A percentile compares a stretch with the other conserved stretches of the same genome.
These are phyloP conservation scores for Solanum ossicruentum DNA, from an alignment of 257 asterid species.

Conservation along the genomic window DNA sequence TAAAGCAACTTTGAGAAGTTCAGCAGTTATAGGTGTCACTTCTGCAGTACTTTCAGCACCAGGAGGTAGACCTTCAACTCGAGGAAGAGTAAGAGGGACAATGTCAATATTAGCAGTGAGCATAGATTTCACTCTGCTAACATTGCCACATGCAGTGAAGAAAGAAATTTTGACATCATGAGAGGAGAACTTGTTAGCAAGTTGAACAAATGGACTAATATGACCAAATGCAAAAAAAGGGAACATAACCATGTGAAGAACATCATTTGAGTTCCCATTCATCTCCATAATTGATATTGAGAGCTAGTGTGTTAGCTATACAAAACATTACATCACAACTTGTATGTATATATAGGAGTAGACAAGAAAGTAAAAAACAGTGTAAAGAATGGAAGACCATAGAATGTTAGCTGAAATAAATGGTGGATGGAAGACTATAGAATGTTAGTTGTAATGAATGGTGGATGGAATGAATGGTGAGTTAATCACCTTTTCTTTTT, in stretches of 20 bases:
- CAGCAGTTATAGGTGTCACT: constrained; percentile 15
- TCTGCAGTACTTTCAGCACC: constrained; percentile 41
- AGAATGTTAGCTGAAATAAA: not conserved
- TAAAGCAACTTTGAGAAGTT: constrained; percentile 34
- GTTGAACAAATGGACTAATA: constrained; percentile 45
- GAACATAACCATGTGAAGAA: constrained; percentile 36
- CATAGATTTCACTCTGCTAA: constrained; percentile 27
- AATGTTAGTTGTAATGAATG: not conserved
- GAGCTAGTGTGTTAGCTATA: not conserved
- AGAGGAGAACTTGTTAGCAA: constrained; percentile 32
- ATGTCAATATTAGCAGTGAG: constrained; percentile 12
- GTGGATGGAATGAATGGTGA: not conserved
- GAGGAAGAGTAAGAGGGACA: constrained; percentile 29
- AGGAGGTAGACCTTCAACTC: constrained; percentile 29
- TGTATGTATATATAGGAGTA: not conserved
- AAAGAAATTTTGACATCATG: constrained; percentile 31
- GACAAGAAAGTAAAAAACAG: not conserved
- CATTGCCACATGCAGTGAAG: constrained; percentile 31
- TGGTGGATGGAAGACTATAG: not conserved
- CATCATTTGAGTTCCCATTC: not conserved
- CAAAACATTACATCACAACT: not conserved
- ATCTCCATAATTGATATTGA: not conserved
- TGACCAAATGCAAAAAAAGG: constrained; percentile 46
- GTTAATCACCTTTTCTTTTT: not conserved
- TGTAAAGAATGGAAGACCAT: not conserved